These are phyloP conservation scores for Tetracladium maxilliforme DNA, from an alignment of 2,329 filamentous ascomycete genomes.

Conservation along the genomic window DNA sequence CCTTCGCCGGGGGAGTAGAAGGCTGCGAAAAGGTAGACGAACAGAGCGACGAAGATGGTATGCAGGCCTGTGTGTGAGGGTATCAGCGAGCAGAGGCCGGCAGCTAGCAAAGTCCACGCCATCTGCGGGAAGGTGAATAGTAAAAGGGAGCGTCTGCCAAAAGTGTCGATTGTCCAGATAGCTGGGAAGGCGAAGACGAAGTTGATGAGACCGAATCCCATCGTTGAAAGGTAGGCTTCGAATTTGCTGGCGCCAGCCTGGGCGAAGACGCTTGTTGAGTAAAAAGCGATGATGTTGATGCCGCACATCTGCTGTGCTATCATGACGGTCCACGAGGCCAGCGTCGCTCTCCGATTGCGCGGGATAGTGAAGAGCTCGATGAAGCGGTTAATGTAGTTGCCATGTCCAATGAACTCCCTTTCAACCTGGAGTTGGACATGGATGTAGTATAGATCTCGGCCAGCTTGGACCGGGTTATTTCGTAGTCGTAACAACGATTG, in stretches of 20 bases:
- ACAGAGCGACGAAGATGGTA: slow-evolving; percentile 38
- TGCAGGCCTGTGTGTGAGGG: slow-evolving; percentile 15
- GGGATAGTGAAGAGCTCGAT: slow-evolving; percentile 54
- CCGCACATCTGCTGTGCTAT: slow-evolving; percentile 20
- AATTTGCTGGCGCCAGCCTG: slow-evolving; percentile 22
- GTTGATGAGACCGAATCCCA: slow-evolving; percentile 37
- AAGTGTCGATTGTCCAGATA: slow-evolving; percentile 53
- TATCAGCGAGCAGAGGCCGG: slow-evolving; percentile 28
- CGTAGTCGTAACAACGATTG: slow-evolving; percentile 34
- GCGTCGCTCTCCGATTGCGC: slow-evolving; percentile 54
- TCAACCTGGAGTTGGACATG: slow-evolving; percentile 50
- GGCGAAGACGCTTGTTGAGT: slow-evolving; percentile 29
- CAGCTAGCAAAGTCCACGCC: slow-evolving; percentile 5
- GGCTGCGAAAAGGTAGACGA: slow-evolving; percentile 46
- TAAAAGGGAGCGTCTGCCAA: slow-evolving; percentile 44
- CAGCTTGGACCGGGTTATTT: slow-evolving; percentile 39
- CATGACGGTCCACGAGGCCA: slow-evolving; percentile 71
- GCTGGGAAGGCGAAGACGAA: slow-evolving; percentile 54
- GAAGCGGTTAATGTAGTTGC: slow-evolving; percentile 47
- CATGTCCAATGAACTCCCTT: slow-evolving; percentile 27
- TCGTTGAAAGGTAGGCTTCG: slow-evolving; percentile 23
- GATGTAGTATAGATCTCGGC: slow-evolving; percentile 48
- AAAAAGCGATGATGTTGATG: slow-evolving; percentile 33
- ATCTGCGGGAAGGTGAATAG: slow-evolving; percentile 53
- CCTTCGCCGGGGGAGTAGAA: slow-evolving; percentile 50